These are phyloP conservation scores for Hymenoscyphus repandus DNA, from an alignment of 2,329 filamentous ascomycete genomes.

Conservation along the genomic window DNA sequence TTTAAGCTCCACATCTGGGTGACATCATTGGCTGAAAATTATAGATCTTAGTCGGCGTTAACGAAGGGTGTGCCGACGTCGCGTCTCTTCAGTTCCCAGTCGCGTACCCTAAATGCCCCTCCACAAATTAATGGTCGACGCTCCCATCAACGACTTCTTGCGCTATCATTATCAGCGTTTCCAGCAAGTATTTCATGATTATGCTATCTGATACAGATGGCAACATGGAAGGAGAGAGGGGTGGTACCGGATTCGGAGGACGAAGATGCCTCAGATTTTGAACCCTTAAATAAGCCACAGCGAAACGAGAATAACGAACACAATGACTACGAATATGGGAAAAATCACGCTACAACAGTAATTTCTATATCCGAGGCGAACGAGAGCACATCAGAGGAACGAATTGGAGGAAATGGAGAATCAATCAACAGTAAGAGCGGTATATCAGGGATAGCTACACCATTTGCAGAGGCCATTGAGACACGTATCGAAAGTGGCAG, in stretches of 20 bases:
- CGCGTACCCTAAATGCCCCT: too few species aligned
- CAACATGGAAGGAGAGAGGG: constrained; percentile 33
- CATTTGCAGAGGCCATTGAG: too few species aligned
- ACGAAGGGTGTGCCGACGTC: background rate
- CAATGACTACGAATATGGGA: background rate
- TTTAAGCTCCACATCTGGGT: too few species aligned
- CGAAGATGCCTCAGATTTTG: constrained; percentile 25
- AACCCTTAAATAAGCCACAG: background rate
- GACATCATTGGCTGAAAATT: background rate
- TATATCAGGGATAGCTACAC: too few species aligned
- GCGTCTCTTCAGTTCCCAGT: background rate
- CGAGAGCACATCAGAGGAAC: background rate
- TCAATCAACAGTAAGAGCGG: background rate
- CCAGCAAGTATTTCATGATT: constrained; percentile 4
- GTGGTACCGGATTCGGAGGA: constrained; percentile 34
- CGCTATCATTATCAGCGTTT: background rate
- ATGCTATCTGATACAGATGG: constrained; percentile 26
- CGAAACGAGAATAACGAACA: constrained; percentile 5
- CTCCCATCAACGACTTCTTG: background rate
- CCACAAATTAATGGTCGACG: background rate
- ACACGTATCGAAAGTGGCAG: background rate
- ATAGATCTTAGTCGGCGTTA: background rate
- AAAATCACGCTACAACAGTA: background rate
- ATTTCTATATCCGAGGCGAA: background rate
- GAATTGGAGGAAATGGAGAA: background rate